Base-by-base conservation (phyloP, 768 basidiomycete species). In the Kwoniella sp. region DNA sequence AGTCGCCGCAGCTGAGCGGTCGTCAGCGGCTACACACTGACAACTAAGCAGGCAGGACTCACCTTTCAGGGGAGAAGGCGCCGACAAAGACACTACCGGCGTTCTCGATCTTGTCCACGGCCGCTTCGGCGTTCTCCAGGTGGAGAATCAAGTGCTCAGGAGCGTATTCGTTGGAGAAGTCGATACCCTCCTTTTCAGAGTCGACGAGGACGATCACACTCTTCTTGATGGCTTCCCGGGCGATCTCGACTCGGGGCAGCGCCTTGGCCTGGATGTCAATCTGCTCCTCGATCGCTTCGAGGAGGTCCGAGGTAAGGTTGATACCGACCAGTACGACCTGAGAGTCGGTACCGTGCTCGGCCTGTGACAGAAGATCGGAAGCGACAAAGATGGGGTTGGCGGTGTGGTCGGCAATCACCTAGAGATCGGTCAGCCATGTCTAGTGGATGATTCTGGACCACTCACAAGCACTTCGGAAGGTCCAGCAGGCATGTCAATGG, bases 401-500 rank as follows among this genome's bases (percentile, higher is more conserved):
- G 4, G 88, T 85, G 51, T 84, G 76, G 73, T 99, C 95, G 23
- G 91, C 90, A 54, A 99, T 88, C 50, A 98, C 91, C 93, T 96
- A 47, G 9, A 5, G 25, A 36, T 17, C 19, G n/a, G 20, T 2
- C 9, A 28, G 41, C 22, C 22, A 26, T n/a, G 25, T 17, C 5
- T 25, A 40, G 23, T 28, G 40, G 23, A 10, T 36, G 5, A 28
- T 26, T 27, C 20, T 45, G 27, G 44, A 37, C 12, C 5, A 81
- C 87, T 77, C 67, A 95, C 95, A 66, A 99, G 78, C 20, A 99
- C 93, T 76, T 99, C 95, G 3, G 88, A 91, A 25, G 95, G 95
- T 6, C 95, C 95, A 28, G 95, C 95, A 42, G 95, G 95, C 89
- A 99, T 98, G 75, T 99, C 95, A 65, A 98, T 99, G 14, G 89